These are phyloP conservation scores for Gastrolobium villosum DNA, from an alignment of 306 rosid species.

Conservation along the genomic window DNA sequence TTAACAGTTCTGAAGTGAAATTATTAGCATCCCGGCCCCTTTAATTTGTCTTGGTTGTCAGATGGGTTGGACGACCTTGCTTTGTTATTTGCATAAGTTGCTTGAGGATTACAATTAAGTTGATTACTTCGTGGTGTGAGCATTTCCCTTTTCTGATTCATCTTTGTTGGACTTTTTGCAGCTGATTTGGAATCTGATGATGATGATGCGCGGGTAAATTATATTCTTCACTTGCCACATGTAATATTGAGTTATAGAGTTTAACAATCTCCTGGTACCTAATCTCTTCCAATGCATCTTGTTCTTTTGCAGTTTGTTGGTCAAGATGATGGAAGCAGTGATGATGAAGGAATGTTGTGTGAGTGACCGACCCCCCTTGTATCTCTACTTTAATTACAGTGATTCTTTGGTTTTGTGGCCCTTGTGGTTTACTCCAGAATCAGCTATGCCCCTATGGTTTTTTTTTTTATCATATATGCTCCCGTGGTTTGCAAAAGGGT, in stretches of 20 bases:
- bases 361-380: constrained; percentile 52
- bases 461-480: too few relatives aligned
- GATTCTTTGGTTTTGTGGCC: too few relatives aligned
- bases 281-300: constrained; percentile 42
- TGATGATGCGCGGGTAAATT: constrained; percentile 66
- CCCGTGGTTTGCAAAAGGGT: too few relatives aligned
- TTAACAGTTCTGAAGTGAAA: not conserved
- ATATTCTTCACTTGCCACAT: constrained; percentile 13
- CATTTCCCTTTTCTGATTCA: constrained; percentile 43
- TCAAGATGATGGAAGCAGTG: constrained; percentile 79
- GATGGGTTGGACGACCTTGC: not conserved
- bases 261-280: constrained; percentile 29
- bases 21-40: not conserved
- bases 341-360: constrained; percentile 95
- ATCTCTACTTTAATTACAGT: constrained; percentile 3
- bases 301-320: constrained; percentile 60
- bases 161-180: constrained; percentile 54
- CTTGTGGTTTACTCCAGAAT: too few relatives aligned
- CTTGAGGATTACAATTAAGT: constrained; percentile 26
- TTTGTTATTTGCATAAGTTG: not conserved
- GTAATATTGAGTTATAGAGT: constrained; percentile 31
- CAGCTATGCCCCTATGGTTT: too few relatives aligned
- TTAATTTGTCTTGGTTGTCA: not conserved
- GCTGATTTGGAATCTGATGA: constrained; percentile 75
- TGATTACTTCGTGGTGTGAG: constrained; percentile 1